phyloP scores from a whole-genome alignment of 257 asterid species.

The Ilex asprella region DNA sequence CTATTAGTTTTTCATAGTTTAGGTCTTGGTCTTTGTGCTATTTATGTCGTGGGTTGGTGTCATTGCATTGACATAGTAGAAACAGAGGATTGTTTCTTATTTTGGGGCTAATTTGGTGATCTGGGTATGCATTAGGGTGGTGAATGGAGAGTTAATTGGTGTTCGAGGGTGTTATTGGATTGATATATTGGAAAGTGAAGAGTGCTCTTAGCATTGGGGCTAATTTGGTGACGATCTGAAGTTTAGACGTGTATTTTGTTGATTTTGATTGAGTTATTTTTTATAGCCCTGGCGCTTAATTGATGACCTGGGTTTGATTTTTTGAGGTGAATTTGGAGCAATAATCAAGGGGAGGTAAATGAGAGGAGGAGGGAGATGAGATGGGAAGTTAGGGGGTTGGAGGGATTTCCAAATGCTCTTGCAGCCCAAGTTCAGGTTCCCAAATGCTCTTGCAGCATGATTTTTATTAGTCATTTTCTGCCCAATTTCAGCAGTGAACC shows the following conservation, averaged over 20 bases:
- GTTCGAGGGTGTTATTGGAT: neutral
- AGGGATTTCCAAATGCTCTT: no score
- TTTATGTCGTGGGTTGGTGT: no score
- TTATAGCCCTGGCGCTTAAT: slow-evolving; percentile 4
- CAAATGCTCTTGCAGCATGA: no score
- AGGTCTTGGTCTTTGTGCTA: no score
- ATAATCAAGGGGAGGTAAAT: slow-evolving; percentile 23
- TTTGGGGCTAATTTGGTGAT: no score
- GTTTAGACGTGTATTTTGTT: neutral
- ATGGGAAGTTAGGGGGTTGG: slow-evolving; percentile 27
- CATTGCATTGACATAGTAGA: no score
- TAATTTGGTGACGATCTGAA: slow-evolving; percentile 8
- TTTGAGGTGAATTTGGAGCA: neutral
- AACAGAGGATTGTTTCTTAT: no score
- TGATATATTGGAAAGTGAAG: neutral
- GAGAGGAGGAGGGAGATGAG: slow-evolving; percentile 16
- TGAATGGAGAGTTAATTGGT: no score
- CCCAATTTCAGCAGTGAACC: no score
- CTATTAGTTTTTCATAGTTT: neutral
- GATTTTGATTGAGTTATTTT: neutral
- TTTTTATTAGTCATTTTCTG: no score
- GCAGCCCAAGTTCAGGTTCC: no score
- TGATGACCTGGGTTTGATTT: slow-evolving; percentile 1
- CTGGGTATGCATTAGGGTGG: no score
- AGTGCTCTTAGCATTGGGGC: neutral